phyloP scores from a whole-genome alignment of 768 basidiomycete species.

The Amanita brunnescens region DNA sequence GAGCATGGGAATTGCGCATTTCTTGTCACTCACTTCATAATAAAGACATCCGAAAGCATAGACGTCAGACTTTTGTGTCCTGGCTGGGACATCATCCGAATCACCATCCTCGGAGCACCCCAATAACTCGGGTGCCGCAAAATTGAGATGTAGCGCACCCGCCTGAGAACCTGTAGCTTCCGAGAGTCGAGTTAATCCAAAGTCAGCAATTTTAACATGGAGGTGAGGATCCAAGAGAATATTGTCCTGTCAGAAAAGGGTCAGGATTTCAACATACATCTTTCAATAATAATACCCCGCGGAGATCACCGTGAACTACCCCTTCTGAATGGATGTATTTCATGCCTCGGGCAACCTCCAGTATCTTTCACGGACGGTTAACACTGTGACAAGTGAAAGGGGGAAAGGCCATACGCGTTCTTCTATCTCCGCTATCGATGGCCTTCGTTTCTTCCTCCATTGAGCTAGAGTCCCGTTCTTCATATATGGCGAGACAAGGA shows the following conservation, averaged over 20 bases:
- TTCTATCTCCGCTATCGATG: too few relatives aligned
- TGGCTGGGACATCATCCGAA: too few relatives aligned
- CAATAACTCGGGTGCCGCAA: background rate
- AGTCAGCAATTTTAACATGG: background rate
- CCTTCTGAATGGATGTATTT: too few relatives aligned
- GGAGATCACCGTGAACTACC: too few relatives aligned
- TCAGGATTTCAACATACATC: background rate
- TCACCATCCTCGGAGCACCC: background rate
- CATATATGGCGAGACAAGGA: too few relatives aligned
- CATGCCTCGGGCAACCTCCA: too few relatives aligned
- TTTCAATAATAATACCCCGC: too few relatives aligned
- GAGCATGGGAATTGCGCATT: background rate
- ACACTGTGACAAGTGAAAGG: too few relatives aligned
- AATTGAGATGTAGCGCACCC: background rate
- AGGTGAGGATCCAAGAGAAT: background rate
- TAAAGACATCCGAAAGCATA: background rate
- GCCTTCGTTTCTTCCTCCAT: too few relatives aligned
- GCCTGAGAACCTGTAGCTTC: background rate
- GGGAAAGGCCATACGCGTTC: too few relatives aligned
- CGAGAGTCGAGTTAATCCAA: background rate
- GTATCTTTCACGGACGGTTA: too few relatives aligned
- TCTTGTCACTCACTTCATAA: background rate
- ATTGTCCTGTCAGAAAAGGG: background rate
- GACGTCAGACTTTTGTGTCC: background rate
- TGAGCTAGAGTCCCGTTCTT: too few relatives aligned